Conservation (phyloP, 805 yeast genomes). For the Cyberlindnera subsufficiens region DNA sequence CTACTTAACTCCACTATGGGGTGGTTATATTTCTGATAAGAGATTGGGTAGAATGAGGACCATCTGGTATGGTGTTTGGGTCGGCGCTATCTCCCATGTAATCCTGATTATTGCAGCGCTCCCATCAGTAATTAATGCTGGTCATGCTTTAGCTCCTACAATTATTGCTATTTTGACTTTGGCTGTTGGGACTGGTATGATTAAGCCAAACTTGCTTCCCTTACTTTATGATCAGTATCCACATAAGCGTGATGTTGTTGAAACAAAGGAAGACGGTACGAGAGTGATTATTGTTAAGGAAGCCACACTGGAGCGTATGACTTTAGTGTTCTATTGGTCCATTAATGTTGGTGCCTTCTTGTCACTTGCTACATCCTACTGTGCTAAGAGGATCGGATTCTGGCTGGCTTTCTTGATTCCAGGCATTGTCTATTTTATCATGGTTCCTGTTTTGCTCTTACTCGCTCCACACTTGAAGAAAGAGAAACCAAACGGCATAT, state of each 20-base stretch:
- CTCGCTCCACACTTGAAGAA: slow-evolving; percentile 23
- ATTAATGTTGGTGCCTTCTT: slow-evolving; percentile 72
- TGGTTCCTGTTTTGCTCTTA: slow-evolving; percentile 39
- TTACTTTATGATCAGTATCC: slow-evolving; percentile 74
- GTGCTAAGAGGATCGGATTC: slow-evolving; percentile 59
- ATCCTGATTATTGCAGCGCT: slow-evolving; percentile 65
- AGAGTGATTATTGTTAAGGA: slow-evolving; percentile 65
- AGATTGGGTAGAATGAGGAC: slow-evolving; percentile 69
- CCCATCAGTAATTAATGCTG: slow-evolving; percentile 42
- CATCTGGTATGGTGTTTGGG: slow-evolving; percentile 50
- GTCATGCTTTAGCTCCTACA: slow-evolving; percentile 60
- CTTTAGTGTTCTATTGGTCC: slow-evolving; percentile 71
- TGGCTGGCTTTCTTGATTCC: slow-evolving; percentile 76
- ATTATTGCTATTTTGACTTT: slow-evolving; percentile 37
- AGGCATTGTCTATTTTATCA: slow-evolving; percentile 48
- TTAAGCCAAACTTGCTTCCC: slow-evolving; percentile 65
- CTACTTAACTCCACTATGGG: slow-evolving; percentile 71
- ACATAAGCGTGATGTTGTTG: slow-evolving; percentile 52
- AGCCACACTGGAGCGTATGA: slow-evolving; percentile 65
- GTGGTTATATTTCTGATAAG: slow-evolving; percentile 73
- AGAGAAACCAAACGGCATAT: slow-evolving; percentile 25
- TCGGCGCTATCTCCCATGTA: slow-evolving; percentile 58
- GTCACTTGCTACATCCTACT: slow-evolving; percentile 70
- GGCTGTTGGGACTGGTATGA: slow-evolving; percentile 78
- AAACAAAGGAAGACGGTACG: slow-evolving; percentile 54